phyloP scores from a whole-genome alignment of 2,329 filamentous ascomycete species.

The Colletotrichum sp. region DNA sequence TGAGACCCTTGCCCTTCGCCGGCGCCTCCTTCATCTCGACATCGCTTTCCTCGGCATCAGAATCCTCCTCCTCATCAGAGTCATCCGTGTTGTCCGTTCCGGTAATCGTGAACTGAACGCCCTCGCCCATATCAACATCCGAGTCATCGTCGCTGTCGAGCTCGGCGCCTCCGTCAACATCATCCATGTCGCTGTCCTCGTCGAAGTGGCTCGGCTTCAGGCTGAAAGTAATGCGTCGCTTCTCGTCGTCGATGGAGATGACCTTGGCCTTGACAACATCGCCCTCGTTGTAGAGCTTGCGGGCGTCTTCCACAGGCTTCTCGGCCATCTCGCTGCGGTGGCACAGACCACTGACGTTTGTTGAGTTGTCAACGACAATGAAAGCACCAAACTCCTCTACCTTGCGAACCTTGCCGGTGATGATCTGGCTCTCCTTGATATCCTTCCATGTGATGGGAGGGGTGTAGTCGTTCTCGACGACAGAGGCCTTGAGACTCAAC shows the following conservation, averaged over 20 bases:
- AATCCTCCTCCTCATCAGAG: conserved; percentile 44
- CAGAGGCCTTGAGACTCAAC: conserved; percentile 85
- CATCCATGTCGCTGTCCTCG: conserved; percentile 57
- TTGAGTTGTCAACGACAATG: conserved; percentile 84
- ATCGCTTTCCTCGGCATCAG: conserved; percentile 43
- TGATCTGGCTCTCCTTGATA: conserved; percentile 77
- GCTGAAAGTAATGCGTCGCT: conserved; percentile 84
- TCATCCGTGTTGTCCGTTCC: conserved; percentile 45
- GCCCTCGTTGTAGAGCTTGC: conserved; percentile 86
- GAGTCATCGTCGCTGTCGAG: conserved; percentile 48
- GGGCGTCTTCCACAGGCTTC: conserved; percentile 80
- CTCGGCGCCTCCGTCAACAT: conserved; percentile 49
- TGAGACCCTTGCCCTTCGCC: conserved; percentile 34
- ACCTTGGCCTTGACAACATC: conserved; percentile 94
- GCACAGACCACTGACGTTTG: conserved; percentile 90
- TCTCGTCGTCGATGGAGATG: conserved; percentile 75
- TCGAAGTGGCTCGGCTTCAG: conserved; percentile 93
- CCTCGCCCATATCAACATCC: conserved; percentile 55
- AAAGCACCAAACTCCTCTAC: conserved; percentile 97
- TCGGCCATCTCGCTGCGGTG: conserved; percentile 94
- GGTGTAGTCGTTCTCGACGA: conserved; percentile 79
- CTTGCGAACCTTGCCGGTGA: conserved; percentile 91
- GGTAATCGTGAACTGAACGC: conserved; percentile 46
- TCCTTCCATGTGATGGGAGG: conserved; percentile 78
- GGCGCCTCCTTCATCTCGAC: conserved; percentile 44